Conservation (phyloP, 176 grass and related monocot species). For the Tillandsia leiboldiana region DNA sequence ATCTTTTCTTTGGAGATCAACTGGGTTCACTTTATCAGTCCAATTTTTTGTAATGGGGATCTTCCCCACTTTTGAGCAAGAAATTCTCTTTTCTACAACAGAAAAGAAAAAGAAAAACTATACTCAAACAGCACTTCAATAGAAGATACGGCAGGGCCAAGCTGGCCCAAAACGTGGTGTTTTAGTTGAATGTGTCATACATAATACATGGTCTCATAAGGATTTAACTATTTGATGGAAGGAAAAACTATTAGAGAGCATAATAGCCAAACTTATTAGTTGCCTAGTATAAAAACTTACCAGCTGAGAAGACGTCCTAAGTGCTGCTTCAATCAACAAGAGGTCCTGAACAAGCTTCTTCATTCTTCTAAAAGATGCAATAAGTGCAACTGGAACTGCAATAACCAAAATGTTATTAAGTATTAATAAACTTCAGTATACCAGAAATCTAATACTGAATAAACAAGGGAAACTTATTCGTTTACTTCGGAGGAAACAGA, state of each 20-base stretch:
- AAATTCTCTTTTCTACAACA: too few relatives aligned
- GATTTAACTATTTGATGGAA: background rate
- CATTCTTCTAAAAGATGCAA: slow-evolving; percentile 90
- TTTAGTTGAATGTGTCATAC: background rate
- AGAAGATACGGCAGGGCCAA: too few relatives aligned
- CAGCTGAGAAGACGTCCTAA: slow-evolving; percentile 70
- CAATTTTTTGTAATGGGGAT: too few relatives aligned
- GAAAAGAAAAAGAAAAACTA: too few relatives aligned
- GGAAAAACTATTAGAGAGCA: background rate
- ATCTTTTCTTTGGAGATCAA: too few relatives aligned
- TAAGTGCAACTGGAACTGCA: slow-evolving; percentile 70
- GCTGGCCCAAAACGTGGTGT: background rate
- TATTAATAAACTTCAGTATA: background rate
- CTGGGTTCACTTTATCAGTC: too few relatives aligned
- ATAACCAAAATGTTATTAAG: slow-evolving; percentile 18
- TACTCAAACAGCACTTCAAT: too few relatives aligned
- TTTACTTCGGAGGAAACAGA: too few relatives aligned
- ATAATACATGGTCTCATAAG: background rate
- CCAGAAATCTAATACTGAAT: background rate
- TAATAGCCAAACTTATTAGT: background rate
- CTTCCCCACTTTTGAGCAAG: too few relatives aligned
- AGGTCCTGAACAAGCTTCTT: slow-evolving; percentile 72
- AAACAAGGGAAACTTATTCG: too few relatives aligned
- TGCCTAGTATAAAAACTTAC: slow-evolving; percentile 32
- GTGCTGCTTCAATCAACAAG: slow-evolving; percentile 60